Base-by-base conservation (phyloP, 176 grass and related monocot genomes). In the Juncus effusus region DNA sequence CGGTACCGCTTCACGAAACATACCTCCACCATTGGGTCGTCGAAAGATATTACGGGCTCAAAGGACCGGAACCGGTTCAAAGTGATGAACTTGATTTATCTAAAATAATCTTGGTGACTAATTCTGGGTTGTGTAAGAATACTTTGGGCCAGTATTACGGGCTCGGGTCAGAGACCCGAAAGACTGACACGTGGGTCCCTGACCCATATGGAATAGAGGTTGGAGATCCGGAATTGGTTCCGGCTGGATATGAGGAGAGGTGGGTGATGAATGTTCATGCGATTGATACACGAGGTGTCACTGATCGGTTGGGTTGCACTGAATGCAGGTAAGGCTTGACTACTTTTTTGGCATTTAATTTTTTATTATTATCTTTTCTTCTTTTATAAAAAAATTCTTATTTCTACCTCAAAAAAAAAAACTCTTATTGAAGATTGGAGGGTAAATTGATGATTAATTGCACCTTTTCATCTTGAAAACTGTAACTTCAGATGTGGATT, bases 21-120 rank as follows among this genome's bases (percentile, higher is more conserved):
- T 96, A 96, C 56, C 80, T 96, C 41, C 93, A 96, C 69, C 92
- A 96, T 70, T 96, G 92, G 92, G 9, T 84, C n/a, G 67, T 83
- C 14, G 66, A 50, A 2, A 81, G 84, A 67, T 91, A 84, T 5
- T 7, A 71, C 1, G 54, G 38, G n/a, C 37, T 35, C 13, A 71
- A 35, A 71, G 54, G 56, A 16, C 39, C 35, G 42, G 12, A 1
- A 2, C 52, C n/a, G 56, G 44, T 47, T 6, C 44, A 13, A 2
- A 2, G 40, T 0, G 62, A 65, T 12, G 9, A 10, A 0, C 8
- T 42, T 0, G 57, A 72, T 2, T n/a, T 56, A 10, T 72, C 85
- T 1, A 75, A 73, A 42, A 53, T 49, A 0, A 63, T 85, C 40
- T 19, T 6, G 59, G 42, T 16, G 0, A n/a, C 65, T 28, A 96